Percentiles rank a stretch among this genome's conserved stretches.
These are phyloP conservation scores for Nakazawaea populi DNA, from an alignment of 805 yeast genomes.

Conservation along the genomic window DNA sequence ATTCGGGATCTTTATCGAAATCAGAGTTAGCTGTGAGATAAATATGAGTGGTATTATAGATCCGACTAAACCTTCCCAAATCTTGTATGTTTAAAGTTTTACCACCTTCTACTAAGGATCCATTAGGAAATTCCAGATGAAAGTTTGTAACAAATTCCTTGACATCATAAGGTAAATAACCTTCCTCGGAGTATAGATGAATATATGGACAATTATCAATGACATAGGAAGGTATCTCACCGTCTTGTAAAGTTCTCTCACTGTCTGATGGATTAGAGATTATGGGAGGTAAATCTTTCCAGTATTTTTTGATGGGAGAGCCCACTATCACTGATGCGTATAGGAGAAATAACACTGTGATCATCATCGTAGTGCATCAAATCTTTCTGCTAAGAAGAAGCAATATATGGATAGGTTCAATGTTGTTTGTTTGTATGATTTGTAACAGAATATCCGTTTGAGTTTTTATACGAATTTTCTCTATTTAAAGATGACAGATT, in stretches of 20 bases:
- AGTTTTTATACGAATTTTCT: neutral
- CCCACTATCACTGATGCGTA: neutral
- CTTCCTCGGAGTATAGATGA: slow-evolving; percentile 83
- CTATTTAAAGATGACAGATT: too few relatives aligned
- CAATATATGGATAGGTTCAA: too few relatives aligned
- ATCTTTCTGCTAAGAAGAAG: too few relatives aligned
- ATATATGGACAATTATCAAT: slow-evolving; percentile 70
- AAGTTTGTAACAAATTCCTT: slow-evolving; percentile 63
- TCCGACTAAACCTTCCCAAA: slow-evolving; percentile 27
- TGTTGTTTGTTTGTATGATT: too few relatives aligned
- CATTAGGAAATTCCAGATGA: slow-evolving; percentile 47
- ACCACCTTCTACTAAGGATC: slow-evolving; percentile 28
- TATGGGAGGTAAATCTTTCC: slow-evolving; percentile 30
- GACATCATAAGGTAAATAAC: slow-evolving; percentile 79
- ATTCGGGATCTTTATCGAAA: slow-evolving; percentile 68
- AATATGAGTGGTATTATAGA: slow-evolving; percentile 27
- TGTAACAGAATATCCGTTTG: neutral
- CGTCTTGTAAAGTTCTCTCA: slow-evolving; percentile 36
- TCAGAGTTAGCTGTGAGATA: slow-evolving; percentile 66
- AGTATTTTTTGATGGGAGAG: slow-evolving; percentile 1
- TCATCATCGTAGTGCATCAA: neutral
- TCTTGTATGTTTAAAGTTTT: slow-evolving; percentile 23
- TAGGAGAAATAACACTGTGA: neutral
- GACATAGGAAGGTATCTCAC: slow-evolving; percentile 61
- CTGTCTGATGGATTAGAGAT: slow-evolving; percentile 21